phyloP scores from a whole-genome alignment of 1,284 basidiomycete species.

The Naganishia liquefaciens region DNA sequence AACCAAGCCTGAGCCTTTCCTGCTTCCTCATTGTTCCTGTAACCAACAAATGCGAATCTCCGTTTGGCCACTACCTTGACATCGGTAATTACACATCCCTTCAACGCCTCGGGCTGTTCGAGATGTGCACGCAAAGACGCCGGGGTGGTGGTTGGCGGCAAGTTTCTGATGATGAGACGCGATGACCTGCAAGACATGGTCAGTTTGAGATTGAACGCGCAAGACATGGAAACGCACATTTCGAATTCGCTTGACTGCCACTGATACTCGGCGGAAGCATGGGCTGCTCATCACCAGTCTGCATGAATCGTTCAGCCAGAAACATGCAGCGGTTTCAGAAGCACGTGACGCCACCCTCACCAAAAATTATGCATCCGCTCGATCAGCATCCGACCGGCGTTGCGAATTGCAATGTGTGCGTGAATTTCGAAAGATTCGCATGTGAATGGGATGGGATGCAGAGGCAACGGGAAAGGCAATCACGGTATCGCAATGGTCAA shows the following conservation, averaged over 20 bases:
- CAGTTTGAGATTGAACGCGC: not conserved
- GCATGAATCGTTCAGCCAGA: too few relatives aligned
- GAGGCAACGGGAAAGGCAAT: not conserved
- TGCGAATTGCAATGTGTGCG: too few relatives aligned
- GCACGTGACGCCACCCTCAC: not conserved
- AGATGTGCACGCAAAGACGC: conserved; percentile 69
- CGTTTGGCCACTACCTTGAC: conserved; percentile 79
- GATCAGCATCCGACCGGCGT: too few relatives aligned
- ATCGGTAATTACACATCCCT: conserved; percentile 68
- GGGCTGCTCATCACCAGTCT: too few relatives aligned
- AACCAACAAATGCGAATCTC: conserved; percentile 91
- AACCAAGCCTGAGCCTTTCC: conserved; percentile 77
- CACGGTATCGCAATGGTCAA: conserved; percentile 5
- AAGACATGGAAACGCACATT: conserved; percentile 5
- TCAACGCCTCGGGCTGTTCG: conserved; percentile 48
- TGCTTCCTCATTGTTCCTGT: conserved; percentile 78
- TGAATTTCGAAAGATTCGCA: too few relatives aligned
- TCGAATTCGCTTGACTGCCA: not conserved
- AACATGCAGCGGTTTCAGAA: too few relatives aligned
- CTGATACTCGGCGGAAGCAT: not conserved
- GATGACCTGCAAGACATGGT: conserved; percentile 57
- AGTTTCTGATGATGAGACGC: conserved; percentile 85
- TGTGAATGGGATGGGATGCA: not conserved
- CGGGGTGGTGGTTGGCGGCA: conserved; percentile 66
- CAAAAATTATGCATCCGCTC: conserved; percentile 15